Evolutionary conservation across 495 filamentous ascomycete species (phyloP), one percentile per base, ranked within the genome.

Genomic region (Coniosporium apollinis): DNA sequence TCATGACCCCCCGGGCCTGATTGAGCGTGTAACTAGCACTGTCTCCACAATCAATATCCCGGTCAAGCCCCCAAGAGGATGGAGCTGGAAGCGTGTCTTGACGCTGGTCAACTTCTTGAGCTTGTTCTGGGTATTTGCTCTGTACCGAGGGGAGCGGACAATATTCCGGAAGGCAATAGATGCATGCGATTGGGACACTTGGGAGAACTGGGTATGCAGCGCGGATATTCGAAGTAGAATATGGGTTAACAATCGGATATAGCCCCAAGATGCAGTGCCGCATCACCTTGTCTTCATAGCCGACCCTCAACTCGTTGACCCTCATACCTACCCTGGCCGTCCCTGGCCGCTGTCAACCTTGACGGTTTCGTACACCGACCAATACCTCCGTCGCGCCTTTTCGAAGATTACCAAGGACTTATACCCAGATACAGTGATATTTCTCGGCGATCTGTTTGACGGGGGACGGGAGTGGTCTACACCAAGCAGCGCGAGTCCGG

Each of bases 281-380:
- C 84, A 96, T 56, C 82, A 78, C 50, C 64, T 94, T 37, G 70
- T 78, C 34, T 77, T 99, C 47, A 63, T 99, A 38, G 86, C 91
- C 25, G 91, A 99, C 51, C 91, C 91, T n/a, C 91, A 99, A 53
- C 66, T 99, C 22, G 83, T 94, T 47, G 91, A 99, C 57, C 82
- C 87, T 19, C 89, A 99, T 52, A 89, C 84, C 10, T 96, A 99
- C 52, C 81, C 89, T 13, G 89, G 79, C 31, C 79, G 91, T 26
- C 89, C 89, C 25, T 89, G 86, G 82, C 78, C 82, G 13, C 55
- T 96, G 4, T 80, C 74, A 15, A 67, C 76, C 1, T 52, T 89
- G 31, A 94, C 87, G 0, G 66, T 86, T 22, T 58, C 65, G 36
- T 77, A 91, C 48, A 92, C 83, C 4, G 91, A 99, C 49, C 75